Base-by-base conservation (phyloP, 208 protist genomes). In the Herpetomonas tarakana region DNA sequence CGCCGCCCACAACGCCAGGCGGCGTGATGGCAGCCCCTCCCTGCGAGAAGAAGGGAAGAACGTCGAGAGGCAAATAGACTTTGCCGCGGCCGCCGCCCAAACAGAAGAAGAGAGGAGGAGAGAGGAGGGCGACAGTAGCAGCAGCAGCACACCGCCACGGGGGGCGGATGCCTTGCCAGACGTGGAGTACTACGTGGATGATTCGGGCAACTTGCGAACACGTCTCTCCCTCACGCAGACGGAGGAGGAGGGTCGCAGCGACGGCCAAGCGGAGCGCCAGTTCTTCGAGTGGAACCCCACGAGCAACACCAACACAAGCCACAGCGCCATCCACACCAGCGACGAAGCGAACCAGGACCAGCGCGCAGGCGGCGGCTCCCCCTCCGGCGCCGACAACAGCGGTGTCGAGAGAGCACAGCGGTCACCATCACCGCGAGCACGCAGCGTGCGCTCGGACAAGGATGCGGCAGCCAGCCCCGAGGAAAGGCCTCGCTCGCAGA, bases 261-360 rank as follows among this genome's bases (percentile, higher is more conserved):
- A 46, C 41, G 38, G 2, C n/a, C 9, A 1, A 16, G 22, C n/a
- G 3, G 44, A 51, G 2, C 58, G 47, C 19, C 31, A 65, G 7
- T 64, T 76, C 35, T 86, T 92, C 52, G 75, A 92, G 62, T 92
- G 85, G 81, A 66, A 81, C 24, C 78, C 85, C 11, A 92, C 85
- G 3, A 82, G 67, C 14, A 91, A 88, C 63, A 72, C 65, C 0
- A 58, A 28, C 52, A 57, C 26, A n/a, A 16, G 24, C 44, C 27
- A 45, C 57, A 14, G 25, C 50, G 3, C 52, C 3, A 16, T 35
- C 61, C 14, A 59, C 51, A 24, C 0, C 25, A 11, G 31, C 53
- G 1, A 39, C 21, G 44, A 22, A 47, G 16, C 6, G 2, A 27
- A 31, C 49, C 3, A 46, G 46, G 16, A 11, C 39, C 21, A 41